These are phyloP conservation scores for Asterophora lycoperdoides DNA, from an alignment of 768 basidiomycete species.

Conservation along the genomic window DNA sequence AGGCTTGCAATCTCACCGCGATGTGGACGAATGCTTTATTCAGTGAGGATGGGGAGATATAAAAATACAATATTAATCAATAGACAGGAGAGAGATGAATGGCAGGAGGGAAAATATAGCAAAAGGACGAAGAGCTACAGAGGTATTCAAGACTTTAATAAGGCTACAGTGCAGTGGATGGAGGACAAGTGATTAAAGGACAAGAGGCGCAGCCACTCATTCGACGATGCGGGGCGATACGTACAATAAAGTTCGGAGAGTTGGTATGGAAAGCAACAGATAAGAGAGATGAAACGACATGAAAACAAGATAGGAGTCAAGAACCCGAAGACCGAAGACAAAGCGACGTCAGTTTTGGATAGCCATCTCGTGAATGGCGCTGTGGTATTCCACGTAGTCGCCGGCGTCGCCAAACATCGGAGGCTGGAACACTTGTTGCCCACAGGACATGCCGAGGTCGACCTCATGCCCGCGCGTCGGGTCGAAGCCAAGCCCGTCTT, in stretches of 20 bases:
- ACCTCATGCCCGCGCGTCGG: slow-evolving; percentile 3
- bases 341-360: not conserved
- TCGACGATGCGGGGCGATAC: not conserved
- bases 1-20: too few species aligned
- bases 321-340: not conserved
- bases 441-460: not conserved
- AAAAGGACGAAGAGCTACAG: slow-evolving; percentile 7
- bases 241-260: not conserved
- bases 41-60: not conserved
- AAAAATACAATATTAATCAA: slow-evolving; percentile 8
- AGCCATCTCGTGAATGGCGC: too few species aligned
- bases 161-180: slow-evolving; percentile 7
- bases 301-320: not conserved
- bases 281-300: not conserved
- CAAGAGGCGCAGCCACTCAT: not conserved
- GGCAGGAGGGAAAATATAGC: not conserved
- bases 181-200: not conserved
- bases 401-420: slow-evolving; percentile 7
- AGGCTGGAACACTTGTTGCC: slow-evolving; percentile 3
- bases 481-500: not conserved
- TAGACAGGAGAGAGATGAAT: not conserved
- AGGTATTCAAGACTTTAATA: slow-evolving; percentile 7
- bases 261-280: not conserved
- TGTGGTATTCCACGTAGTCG: not conserved
- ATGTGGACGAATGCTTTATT: not conserved